Evolutionary conservation across 75 land plant species (phyloP), one percentile per base, ranked within the genome.

Genomic region (Isoetes taiwanensis): DNA sequence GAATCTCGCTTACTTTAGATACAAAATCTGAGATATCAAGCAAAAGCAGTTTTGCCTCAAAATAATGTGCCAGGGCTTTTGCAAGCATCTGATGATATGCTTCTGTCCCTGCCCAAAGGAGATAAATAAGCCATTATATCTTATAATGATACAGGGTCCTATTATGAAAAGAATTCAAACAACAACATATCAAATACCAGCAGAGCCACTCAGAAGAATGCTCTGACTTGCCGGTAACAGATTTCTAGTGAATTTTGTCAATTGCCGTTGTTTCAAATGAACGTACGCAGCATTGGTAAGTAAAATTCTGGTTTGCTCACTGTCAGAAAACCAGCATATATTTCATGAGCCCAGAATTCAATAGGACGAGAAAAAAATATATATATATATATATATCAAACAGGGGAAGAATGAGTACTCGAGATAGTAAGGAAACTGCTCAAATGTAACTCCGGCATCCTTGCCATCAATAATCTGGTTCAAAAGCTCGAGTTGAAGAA

Each of bases 31-130:
- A 72, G n/a, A 74, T 65, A 64, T 88, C 95, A 11, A 88, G 52
- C 31, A 88, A 53, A 54, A 88, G 52, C 64, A 88, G 41, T 68
- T 88, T 88, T 2, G 95, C 76, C 32, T 78, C 82, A 70, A 84
- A 88, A 52, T 65, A 74, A 59, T 81, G 78, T 0, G 95, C 85
- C 52, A 88, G 59, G 53, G 90, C 84, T 58, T 84, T 84, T 27
- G 89, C 95, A 67, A 88, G 80, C 81, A 76, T 78, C 75, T 88
- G 89, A 25, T 81, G 95, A 42, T 84, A 88, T 28, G 68, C 72
- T 66, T 88, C 95, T 75, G 59, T 56, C 63, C 0, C 41, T 58
- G 0, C 10, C 54, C 28, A 62, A 10, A 31, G 24, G 19, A 58
- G 27, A 35, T 3, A 31, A 20, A 21, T 58, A 11, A 58, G 61